Percentiles rank a stretch among this genome's conserved stretches.
phyloP scores from a whole-genome alignment of 2,329 filamentous ascomycete species.

The Fusarium sulawesiense region DNA sequence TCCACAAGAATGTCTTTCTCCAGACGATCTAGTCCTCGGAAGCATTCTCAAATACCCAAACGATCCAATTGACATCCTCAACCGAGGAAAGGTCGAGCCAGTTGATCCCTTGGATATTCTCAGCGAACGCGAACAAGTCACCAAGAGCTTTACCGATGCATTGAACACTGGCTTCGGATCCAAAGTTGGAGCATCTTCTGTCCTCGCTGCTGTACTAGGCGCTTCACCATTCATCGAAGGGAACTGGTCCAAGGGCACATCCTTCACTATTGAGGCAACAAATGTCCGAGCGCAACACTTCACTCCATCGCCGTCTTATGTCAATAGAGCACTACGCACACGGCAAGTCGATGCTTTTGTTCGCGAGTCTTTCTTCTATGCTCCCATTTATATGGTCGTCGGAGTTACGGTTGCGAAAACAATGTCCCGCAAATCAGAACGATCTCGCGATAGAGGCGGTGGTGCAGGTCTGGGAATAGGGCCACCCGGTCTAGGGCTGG shows the following conservation, averaged over 20 bases:
- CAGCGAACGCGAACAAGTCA: slow-evolving; percentile 26
- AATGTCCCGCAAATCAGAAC: slow-evolving; percentile 1
- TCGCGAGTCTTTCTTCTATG: slow-evolving; percentile 20
- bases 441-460: slow-evolving; percentile 8
- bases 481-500: slow-evolving; percentile 24
- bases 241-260: slow-evolving; percentile 2
- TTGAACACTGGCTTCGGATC: slow-evolving; percentile 11
- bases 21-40: slow-evolving; percentile 22
- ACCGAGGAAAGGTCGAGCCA: slow-evolving; percentile 11
- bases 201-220: slow-evolving; percentile 24
- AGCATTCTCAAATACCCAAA: slow-evolving; percentile 24
- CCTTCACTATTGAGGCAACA: not conserved
- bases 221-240: slow-evolving; percentile 18
- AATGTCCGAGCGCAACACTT: slow-evolving; percentile 1
- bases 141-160: slow-evolving; percentile 25
- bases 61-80: slow-evolving; percentile 28
- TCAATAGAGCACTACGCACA: not conserved
- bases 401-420: slow-evolving; percentile 23
- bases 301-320: not conserved
- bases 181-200: slow-evolving; percentile 24
- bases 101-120: slow-evolving; percentile 12
- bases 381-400: slow-evolving; percentile 29
- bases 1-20: slow-evolving; percentile 22
- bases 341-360: slow-evolving; percentile 2
- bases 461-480: slow-evolving; percentile 23